phyloP scores from a whole-genome alignment of 108 stramenopile species.

The Skeletonema marinoi region DNA sequence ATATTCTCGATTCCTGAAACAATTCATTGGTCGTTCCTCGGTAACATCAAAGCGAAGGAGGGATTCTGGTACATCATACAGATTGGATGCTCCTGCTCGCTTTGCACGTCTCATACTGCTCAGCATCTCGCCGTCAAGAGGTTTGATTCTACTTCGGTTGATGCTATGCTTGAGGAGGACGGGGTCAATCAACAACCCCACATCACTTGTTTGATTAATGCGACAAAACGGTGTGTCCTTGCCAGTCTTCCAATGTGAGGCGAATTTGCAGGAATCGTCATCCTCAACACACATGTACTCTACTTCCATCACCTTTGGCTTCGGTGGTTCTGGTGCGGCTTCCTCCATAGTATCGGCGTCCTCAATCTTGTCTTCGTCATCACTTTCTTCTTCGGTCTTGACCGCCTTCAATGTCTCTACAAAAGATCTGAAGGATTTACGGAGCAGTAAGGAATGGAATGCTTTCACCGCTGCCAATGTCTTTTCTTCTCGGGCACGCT shows the following conservation, averaged over 20 bases:
- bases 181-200: not conserved
- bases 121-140: not conserved
- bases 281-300: not conserved
- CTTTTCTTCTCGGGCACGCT: too few relatives aligned
- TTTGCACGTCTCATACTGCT: not conserved
- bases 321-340: not conserved
- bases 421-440: not conserved
- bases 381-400: not conserved
- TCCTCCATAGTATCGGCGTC: not conserved
- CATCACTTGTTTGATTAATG: not conserved
- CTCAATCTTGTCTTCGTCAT: not conserved
- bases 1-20: not conserved
- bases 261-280: not conserved
- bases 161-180: not conserved
- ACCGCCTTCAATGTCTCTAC: not conserved
- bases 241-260: not conserved
- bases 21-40: not conserved
- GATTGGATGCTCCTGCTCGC: not conserved
- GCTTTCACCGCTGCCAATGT: not conserved
- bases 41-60: not conserved
- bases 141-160: not conserved
- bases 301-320: not conserved
- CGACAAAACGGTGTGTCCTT: not conserved
- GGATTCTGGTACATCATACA: not conserved
- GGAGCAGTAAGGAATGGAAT: not conserved